A percentile compares a stretch with the other conserved stretches of the same genome.
These are phyloP conservation scores for Paspalum vaginatum DNA, from an alignment of 176 grass and related monocot species.

Conservation along the genomic window DNA sequence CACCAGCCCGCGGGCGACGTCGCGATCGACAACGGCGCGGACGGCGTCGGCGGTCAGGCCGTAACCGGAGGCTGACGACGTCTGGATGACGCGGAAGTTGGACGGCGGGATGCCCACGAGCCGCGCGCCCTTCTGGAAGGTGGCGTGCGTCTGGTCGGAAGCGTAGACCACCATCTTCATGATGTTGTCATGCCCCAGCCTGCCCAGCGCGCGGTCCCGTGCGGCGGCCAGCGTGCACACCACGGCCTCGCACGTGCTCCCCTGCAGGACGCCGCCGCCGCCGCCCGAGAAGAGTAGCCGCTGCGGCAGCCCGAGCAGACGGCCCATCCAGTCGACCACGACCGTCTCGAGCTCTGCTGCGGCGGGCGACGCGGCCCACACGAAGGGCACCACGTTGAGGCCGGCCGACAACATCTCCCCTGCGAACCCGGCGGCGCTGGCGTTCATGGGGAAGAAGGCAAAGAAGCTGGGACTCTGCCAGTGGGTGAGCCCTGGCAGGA, in stretches of 20 bases:
- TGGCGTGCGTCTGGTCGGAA: slow-evolving; percentile 62
- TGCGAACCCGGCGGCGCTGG: slow-evolving; percentile 54
- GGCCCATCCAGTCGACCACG: slow-evolving; percentile 53
- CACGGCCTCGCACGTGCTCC: slow-evolving; percentile 62
- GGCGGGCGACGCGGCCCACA: slow-evolving; percentile 59
- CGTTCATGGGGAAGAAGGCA: slow-evolving; percentile 59
- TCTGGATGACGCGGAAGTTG: slow-evolving; percentile 51
- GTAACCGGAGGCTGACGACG: slow-evolving; percentile 6
- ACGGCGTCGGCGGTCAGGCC: slow-evolving; percentile 23
- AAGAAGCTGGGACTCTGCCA: slow-evolving; percentile 68
- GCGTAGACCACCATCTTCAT: slow-evolving; percentile 49
- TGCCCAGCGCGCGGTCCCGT: slow-evolving; percentile 31
- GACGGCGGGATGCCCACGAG: slow-evolving; percentile 57
- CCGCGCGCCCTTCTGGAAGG: slow-evolving; percentile 54
- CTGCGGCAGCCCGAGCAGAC: slow-evolving; percentile 30
- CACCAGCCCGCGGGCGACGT: slow-evolving; percentile 33
- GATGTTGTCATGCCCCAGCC: slow-evolving; percentile 35
- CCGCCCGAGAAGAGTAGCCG: slow-evolving; percentile 54
- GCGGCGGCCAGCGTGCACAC: slow-evolving; percentile 59
- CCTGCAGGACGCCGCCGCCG: slow-evolving; percentile 58
- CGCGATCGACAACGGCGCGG: not conserved
- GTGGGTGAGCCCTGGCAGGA: slow-evolving; percentile 59
- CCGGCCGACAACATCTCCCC: slow-evolving; percentile 64
- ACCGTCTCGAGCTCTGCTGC: slow-evolving; percentile 53
- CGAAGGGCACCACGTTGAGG: slow-evolving; percentile 54